Evolutionary conservation across 371 early-diverging fungal genomes (phyloP).

Genomic region (Haplosporangium sp.): DNA sequence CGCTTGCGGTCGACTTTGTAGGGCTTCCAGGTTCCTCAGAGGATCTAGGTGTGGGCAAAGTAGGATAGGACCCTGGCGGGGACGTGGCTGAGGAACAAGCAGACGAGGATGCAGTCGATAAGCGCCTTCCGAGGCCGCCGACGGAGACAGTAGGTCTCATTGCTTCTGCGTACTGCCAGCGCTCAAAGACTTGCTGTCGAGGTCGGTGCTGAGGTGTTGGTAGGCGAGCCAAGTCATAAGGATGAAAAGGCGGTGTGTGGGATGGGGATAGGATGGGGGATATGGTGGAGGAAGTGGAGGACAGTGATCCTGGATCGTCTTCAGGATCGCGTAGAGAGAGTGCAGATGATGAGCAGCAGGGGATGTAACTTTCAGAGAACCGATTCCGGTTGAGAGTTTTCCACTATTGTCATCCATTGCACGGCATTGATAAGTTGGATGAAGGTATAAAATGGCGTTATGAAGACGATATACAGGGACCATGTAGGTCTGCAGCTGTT

Average conservation of each 20-base stretch:
- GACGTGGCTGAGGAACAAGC: slow-evolving; percentile 25
- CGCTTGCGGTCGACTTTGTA: background rate
- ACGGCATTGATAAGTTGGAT: background rate
- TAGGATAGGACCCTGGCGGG: slow-evolving; percentile 36
- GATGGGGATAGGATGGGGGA: slow-evolving; percentile 14
- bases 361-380: slow-evolving; percentile 58
- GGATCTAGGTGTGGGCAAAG: slow-evolving; percentile 9
- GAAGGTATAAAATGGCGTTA: background rate
- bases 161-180: slow-evolving; percentile 30
- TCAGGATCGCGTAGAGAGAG: slow-evolving; percentile 35
- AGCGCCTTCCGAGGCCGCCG: slow-evolving; percentile 26
- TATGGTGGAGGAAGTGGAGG: slow-evolving; percentile 26
- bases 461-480: background rate
- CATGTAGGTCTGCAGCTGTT: background rate
- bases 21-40: slow-evolving; percentile 17
- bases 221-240: slow-evolving; percentile 5
- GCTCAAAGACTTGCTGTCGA: slow-evolving; percentile 36
- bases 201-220: slow-evolving; percentile 4
- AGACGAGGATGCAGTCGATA: slow-evolving; percentile 27
- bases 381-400: slow-evolving; percentile 58
- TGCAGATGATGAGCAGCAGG: slow-evolving; percentile 45
- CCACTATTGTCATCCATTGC: slow-evolving; percentile 51
- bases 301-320: slow-evolving; percentile 29
- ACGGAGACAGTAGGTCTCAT: slow-evolving; percentile 30
- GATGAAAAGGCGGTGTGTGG: slow-evolving; percentile 17